A percentile compares a stretch with the other conserved stretches of the same genome.
Evolutionary conservation across 768 basidiomycete species (phyloP).

Genomic region (Pulveroboletus frians): DNA sequence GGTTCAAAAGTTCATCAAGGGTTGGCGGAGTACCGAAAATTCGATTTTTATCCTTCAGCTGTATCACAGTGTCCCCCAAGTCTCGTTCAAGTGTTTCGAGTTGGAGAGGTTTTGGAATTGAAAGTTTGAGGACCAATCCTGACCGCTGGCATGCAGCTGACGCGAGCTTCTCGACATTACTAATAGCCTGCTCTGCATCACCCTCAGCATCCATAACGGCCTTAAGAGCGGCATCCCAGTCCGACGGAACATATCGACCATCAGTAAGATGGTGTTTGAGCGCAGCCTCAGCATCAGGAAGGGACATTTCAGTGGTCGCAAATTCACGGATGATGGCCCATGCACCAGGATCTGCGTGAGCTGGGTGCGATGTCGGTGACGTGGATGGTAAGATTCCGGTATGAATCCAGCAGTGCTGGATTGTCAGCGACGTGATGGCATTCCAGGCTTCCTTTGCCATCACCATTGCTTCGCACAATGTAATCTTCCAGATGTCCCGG

Average conservation of each 20-base stretch:
- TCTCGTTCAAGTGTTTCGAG: too few species aligned
- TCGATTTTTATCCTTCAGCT: too few species aligned
- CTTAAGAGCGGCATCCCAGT: not conserved
- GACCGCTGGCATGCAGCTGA: not conserved
- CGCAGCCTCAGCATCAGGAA: not conserved
- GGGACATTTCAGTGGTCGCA: not conserved
- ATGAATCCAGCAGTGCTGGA: not conserved
- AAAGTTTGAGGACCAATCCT: not conserved
- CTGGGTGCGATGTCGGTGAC: not conserved
- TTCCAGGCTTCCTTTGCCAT: not conserved
- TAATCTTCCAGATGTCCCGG: not conserved
- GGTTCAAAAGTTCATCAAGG: too few species aligned
- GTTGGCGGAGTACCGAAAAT: too few species aligned
- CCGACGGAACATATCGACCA: not conserved
- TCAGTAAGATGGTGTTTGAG: not conserved
- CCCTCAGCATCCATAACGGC: not conserved
- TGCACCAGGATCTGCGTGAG: not conserved
- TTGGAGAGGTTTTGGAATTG: too few species aligned
- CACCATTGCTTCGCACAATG: not conserved
- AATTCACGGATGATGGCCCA: not conserved
- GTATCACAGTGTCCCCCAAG: too few species aligned
- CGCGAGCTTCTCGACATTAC: not conserved
- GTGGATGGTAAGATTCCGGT: not conserved
- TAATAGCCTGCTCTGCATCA: not conserved
- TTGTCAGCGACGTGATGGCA: not conserved